Base-by-base conservation (phyloP, 1,284 basidiomycete species). In the Schizopora paradoxa region DNA sequence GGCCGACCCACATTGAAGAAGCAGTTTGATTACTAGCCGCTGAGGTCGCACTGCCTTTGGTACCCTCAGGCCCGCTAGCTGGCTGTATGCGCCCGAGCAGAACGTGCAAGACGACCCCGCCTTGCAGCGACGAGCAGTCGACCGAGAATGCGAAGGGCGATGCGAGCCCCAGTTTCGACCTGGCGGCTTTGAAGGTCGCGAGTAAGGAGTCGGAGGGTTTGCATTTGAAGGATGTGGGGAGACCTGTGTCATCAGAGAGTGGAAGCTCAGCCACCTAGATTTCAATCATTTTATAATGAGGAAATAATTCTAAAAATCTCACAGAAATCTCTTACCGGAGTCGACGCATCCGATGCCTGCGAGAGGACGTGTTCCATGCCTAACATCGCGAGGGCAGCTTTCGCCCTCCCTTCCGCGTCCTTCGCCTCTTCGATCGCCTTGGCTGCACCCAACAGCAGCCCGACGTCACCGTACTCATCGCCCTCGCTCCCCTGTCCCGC, bases 401-500 rank as follows among this genome's bases (percentile, higher is more conserved):
- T 13, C 10, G 43, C 41, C 18, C 45, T 45, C 31, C 41, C 32
- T 25, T 39, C 29, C 14, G 27, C 16, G 2, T 18, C 26, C 10
- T 40, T 2, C 11, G 22, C 19, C 2, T 19, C 7, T n/a, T 19
- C 14, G 31, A 38, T 19, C 6, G 32, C 35, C 16, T 25, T 45
- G n/a, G 19, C 14, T 11, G 42, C 47, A 5, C 75, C 73, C 3
- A 80, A 63, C 70, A 70, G 77, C 26, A 79, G 41, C 2, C 66
- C 73, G 19, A 77, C 56, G 49, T 79, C 76, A 2, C 69, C 69
- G 37, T 66, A 74, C 43, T 79, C 77, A 51, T 78, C 77, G 49
- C 67, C 69, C 51, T 82, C 78, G 53, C 69, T 77, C 10, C 66
- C 60, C 35, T 66, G 65, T 1, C 77, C 77, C 0, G 70, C 72